A percentile compares a stretch with the other conserved stretches of the same genome.
Evolutionary conservation across 164 flowering plant species (phyloP).

Genomic region (Kingdonia uniflora): DNA sequence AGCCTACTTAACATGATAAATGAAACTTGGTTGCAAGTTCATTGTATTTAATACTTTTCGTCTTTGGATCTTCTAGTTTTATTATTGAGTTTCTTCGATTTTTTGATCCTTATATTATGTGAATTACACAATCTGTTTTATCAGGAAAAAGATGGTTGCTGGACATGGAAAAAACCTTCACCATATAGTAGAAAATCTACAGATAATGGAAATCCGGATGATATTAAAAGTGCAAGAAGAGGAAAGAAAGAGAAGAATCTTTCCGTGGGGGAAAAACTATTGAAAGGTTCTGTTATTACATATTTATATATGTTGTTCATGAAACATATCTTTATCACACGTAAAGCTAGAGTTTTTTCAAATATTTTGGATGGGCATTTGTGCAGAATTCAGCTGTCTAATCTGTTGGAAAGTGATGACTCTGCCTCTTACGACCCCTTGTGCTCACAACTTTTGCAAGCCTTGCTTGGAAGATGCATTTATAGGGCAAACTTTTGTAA

Average conservation of each 20-base stretch:
- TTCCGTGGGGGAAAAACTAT: conserved; percentile 30
- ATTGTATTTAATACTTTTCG: too few species aligned
- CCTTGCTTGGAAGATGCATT: conserved; percentile 64
- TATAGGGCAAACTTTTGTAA: conserved; percentile 48
- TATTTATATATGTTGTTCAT: too few species aligned
- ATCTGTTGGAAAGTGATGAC: conserved; percentile 62
- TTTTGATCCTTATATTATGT: too few species aligned
- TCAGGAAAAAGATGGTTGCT: conserved; percentile 44
- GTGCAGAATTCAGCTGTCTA: conserved; percentile 69
- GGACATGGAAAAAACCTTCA: conserved; percentile 72
- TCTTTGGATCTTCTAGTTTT: too few species aligned
- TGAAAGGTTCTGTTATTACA: conserved; percentile 40
- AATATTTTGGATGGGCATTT: neutral
- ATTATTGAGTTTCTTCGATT: too few species aligned
- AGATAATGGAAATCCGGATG: conserved; percentile 15
- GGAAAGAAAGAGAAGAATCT: conserved; percentile 14
- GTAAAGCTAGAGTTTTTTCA: neutral
- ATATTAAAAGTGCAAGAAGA: conserved; percentile 15
- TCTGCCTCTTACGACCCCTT: conserved; percentile 77
- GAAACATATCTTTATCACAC: too few species aligned
- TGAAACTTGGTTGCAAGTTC: too few species aligned
- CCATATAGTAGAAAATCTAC: conserved; percentile 56
- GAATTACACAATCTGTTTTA: neutral
- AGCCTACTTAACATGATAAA: too few species aligned
- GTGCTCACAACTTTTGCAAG: conserved; percentile 97